Evolutionary conservation across 116 monocot species (phyloP).

Genomic region (Dioscorea cayenensis): DNA sequence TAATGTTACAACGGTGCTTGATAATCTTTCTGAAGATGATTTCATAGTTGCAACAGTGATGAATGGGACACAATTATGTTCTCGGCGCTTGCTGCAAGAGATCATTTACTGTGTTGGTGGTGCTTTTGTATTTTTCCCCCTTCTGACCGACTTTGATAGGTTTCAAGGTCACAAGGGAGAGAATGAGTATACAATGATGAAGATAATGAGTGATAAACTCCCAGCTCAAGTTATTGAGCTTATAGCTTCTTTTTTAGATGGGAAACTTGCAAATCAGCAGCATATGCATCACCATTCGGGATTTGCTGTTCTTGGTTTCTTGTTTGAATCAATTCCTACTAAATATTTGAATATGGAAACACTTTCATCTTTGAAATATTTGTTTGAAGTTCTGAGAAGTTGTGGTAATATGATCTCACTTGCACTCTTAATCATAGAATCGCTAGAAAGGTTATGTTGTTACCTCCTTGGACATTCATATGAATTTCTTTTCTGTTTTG

Average conservation of each 20-base stretch:
- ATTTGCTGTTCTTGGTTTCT: constrained; percentile 82
- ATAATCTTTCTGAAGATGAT: constrained; percentile 47
- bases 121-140: constrained; percentile 89
- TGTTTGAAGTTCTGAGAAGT: constrained; percentile 61
- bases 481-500: not conserved
- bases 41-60: constrained; percentile 57
- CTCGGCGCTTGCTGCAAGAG: constrained; percentile 78
- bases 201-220: constrained; percentile 42
- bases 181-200: constrained; percentile 25
- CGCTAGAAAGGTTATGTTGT: not conserved
- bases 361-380: constrained; percentile 68
- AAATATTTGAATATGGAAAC: constrained; percentile 70
- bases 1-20: constrained; percentile 57
- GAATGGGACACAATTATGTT: constrained; percentile 81
- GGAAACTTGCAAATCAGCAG: constrained; percentile 85
- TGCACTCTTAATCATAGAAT: not conserved
- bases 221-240: constrained; percentile 75
- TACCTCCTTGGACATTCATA: not conserved
- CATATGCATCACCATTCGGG: constrained; percentile 94
- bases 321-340: constrained; percentile 83
- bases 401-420: constrained; percentile 44
- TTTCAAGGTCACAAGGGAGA: constrained; percentile 23
- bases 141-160: constrained; percentile 61
- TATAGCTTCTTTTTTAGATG: constrained; percentile 85
- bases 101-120: constrained; percentile 99